These are phyloP conservation scores for Patellifolia procumbens DNA, from an alignment of 179 eudicot genomes.

Conservation along the genomic window DNA sequence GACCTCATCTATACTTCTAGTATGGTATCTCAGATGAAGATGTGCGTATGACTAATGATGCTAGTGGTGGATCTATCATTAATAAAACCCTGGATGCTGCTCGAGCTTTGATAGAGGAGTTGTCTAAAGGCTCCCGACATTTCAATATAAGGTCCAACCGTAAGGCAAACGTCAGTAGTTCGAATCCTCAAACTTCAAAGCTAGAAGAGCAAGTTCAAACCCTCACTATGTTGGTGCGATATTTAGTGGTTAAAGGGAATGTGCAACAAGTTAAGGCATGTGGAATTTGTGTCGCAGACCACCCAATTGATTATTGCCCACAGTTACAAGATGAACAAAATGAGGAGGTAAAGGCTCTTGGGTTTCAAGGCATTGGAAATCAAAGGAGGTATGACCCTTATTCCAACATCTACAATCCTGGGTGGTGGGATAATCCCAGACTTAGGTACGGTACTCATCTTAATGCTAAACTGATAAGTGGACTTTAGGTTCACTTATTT, in stretches of 20 bases:
- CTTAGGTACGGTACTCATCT: not conserved
- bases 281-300: not conserved
- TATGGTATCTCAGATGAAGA: not conserved
- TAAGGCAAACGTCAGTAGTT: not conserved
- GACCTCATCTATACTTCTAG: constrained; percentile 1
- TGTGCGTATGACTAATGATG: not conserved
- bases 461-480: no score
- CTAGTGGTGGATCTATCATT: not conserved
- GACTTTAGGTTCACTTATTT: no score
- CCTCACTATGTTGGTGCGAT: not conserved
- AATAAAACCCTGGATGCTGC: not conserved
- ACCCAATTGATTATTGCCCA: not conserved
- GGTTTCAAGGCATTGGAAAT: not conserved
- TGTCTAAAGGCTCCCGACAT: not conserved
- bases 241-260: not conserved
- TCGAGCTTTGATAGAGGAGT: not conserved
- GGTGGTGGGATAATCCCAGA: not conserved
- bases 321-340: not conserved
- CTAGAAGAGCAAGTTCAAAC: not conserved
- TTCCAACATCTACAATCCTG: not conserved
- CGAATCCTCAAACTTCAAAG: not conserved
- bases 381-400: not conserved
- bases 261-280: not conserved
- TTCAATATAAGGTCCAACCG: not conserved
- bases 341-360: not conserved